Conservation (phyloP, 768 basidiomycete species). For the Phanerochaete sordida region DNA sequence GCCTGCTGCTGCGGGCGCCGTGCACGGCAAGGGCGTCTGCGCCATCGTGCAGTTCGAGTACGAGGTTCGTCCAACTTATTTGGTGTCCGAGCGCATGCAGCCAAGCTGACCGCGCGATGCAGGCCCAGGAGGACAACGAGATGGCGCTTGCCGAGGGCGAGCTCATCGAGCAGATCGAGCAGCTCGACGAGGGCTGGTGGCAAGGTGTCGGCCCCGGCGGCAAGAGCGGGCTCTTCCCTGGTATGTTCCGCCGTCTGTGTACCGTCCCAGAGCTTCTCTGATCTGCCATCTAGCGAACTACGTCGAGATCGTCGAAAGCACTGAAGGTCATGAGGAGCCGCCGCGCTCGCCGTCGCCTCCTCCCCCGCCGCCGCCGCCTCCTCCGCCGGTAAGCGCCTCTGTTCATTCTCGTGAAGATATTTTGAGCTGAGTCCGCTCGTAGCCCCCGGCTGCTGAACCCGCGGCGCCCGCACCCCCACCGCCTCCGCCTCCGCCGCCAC, state of each 20-base stretch:
- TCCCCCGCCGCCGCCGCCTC: slow-evolving; percentile 32
- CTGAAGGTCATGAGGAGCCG: slow-evolving; percentile 36
- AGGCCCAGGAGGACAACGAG: slow-evolving; percentile 87
- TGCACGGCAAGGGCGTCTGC: slow-evolving; percentile 44
- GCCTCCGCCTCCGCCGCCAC: slow-evolving; percentile 41
- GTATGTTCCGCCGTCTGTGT: slow-evolving; percentile 34
- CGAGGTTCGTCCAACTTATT: slow-evolving; percentile 48
- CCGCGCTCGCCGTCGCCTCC: slow-evolving; percentile 60
- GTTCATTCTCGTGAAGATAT: too few species aligned
- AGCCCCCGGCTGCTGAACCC: slow-evolving; percentile 44
- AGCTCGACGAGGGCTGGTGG: slow-evolving; percentile 93
- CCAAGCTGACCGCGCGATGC: not conserved
- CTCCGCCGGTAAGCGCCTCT: slow-evolving; percentile 34
- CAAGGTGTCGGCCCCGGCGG: slow-evolving; percentile 68
- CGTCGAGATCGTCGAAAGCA: slow-evolving; percentile 66
- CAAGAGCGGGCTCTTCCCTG: slow-evolving; percentile 82
- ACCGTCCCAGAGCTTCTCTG: not conserved
- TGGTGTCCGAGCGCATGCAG: not conserved
- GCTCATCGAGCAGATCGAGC: slow-evolving; percentile 76
- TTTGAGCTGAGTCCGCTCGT: slow-evolving; percentile 28
- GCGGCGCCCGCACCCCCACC: slow-evolving; percentile 39
- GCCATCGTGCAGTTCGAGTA: slow-evolving; percentile 84
- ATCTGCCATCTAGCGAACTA: slow-evolving; percentile 64
- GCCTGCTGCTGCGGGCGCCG: slow-evolving; percentile 28
- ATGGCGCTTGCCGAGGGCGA: slow-evolving; percentile 79